Evolutionary conservation across 441 rosid genomes (phyloP).

Genomic region (Erodium trifolium): DNA sequence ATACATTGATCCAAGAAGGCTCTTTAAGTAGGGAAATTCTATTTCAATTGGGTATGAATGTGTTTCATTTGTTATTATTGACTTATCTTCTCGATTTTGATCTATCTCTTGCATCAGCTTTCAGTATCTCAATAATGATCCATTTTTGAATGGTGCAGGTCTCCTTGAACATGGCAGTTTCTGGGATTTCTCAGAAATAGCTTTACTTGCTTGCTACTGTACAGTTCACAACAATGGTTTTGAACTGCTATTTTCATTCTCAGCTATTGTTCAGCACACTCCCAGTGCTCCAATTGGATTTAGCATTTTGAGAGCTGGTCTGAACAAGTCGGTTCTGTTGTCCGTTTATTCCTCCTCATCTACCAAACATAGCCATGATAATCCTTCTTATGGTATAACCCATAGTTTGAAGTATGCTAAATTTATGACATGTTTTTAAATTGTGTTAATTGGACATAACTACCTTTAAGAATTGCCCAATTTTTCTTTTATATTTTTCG

Average conservation of each 20-base stretch:
- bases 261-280: constrained; percentile 84
- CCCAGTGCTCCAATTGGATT: constrained; percentile 91
- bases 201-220: constrained; percentile 92
- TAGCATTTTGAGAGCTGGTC: constrained; percentile 96
- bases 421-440: not conserved
- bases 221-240: constrained; percentile 95
- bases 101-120: not conserved
- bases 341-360: constrained; percentile 75
- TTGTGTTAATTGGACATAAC: no score
- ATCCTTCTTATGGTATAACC: constrained; percentile 73
- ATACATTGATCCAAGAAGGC: constrained; percentile 51
- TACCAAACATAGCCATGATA: constrained; percentile 41
- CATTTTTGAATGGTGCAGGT: constrained; percentile 46
- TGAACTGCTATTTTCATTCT: constrained; percentile 90
- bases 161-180: constrained; percentile 66
- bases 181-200: constrained; percentile 94
- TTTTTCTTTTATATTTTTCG: no score
- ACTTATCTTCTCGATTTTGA: constrained; percentile 9
- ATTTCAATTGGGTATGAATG: constrained; percentile 65
- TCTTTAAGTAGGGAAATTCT: constrained; percentile 61
- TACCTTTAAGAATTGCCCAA: no score
- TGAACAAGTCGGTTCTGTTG: constrained; percentile 92
- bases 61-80: constrained; percentile 20
- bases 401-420: constrained; percentile 18
- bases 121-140: not conserved